Evolutionary conservation across 2,329 filamentous ascomycete species (phyloP).

Genomic region (Colletotrichum eremochloae): DNA sequence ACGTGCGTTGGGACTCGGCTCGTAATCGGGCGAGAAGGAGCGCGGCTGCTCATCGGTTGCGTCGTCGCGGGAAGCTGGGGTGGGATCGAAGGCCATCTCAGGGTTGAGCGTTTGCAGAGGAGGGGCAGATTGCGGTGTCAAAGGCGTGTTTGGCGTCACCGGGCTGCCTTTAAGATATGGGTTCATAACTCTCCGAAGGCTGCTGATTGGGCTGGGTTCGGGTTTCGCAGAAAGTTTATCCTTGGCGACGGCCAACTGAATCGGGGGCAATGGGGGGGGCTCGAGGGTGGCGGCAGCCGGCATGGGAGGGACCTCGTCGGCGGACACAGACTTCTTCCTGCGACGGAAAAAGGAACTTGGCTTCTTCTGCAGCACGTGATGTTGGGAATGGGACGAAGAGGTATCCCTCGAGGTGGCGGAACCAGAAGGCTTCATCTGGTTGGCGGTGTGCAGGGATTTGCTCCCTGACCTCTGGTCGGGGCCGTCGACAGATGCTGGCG

Average conservation of each 20-base stretch:
- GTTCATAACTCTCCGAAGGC: conserved; percentile 87
- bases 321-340: conserved; percentile 85
- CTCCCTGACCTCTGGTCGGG: conserved; percentile 52
- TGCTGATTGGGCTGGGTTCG: conserved; percentile 78
- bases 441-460: conserved; percentile 58
- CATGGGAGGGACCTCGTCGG: conserved; percentile 76
- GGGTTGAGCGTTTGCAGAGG: conserved; percentile 16
- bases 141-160: conserved; percentile 38
- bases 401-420: conserved; percentile 64
- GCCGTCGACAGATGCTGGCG: conserved; percentile 55
- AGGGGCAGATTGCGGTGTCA: conserved; percentile 23
- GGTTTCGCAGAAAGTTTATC: conserved; percentile 50
- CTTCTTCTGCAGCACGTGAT: conserved; percentile 82
- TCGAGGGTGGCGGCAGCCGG: conserved; percentile 57
- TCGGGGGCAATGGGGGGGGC: conserved; percentile 55
- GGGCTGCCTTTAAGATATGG: conserved; percentile 73
- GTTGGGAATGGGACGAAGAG: conserved; percentile 59
- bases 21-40: conserved; percentile 82
- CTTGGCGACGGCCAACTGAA: conserved; percentile 51
- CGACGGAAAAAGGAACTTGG: conserved; percentile 94
- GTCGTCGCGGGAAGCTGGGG: conserved; percentile 14
- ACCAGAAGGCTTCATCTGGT: conserved; percentile 60
- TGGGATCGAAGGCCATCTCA: conserved; percentile 30
- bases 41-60: conserved; percentile 55
- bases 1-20: conserved; percentile 78